Percentiles rank a stretch among this genome's conserved stretches.
phyloP scores from a whole-genome alignment of 2,329 filamentous ascomycete species.

The Penicillium oxalicum region DNA sequence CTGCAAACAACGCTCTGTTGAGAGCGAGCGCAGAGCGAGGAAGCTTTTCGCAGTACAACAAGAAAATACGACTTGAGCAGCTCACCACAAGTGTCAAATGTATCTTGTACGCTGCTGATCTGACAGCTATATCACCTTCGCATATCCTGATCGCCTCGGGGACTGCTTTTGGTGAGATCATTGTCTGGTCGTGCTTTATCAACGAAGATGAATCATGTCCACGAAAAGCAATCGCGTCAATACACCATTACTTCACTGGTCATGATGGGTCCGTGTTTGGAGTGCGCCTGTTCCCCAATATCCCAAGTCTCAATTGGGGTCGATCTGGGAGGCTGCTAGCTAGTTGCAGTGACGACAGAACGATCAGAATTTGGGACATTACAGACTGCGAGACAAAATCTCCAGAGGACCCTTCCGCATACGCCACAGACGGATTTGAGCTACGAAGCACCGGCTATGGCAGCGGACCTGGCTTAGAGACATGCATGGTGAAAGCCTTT shows the following conservation, averaged over 20 bases:
- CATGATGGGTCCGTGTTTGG: slow-evolving; percentile 95
- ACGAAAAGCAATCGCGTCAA: slow-evolving; percentile 28
- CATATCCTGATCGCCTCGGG: slow-evolving; percentile 74
- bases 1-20: slow-evolving; percentile 79
- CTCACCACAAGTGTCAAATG: slow-evolving; percentile 58
- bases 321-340: slow-evolving; percentile 60
- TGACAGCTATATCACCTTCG: slow-evolving; percentile 55
- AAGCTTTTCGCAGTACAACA: slow-evolving; percentile 13
- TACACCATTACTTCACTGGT: slow-evolving; percentile 55
- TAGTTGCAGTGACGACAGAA: slow-evolving; percentile 92
- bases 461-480: slow-evolving; percentile 36
- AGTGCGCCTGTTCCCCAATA: slow-evolving; percentile 64
- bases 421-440: slow-evolving; percentile 33
- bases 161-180: slow-evolving; percentile 89
- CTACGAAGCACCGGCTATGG: slow-evolving; percentile 60
- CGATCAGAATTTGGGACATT: slow-evolving; percentile 82
- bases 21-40: slow-evolving; percentile 36
- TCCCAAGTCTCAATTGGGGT: slow-evolving; percentile 36
- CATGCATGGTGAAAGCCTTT: slow-evolving; percentile 66
- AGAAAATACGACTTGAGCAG: slow-evolving; percentile 29
- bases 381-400: slow-evolving; percentile 45
- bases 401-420: slow-evolving; percentile 28
- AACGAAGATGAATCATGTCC: slow-evolving; percentile 7
- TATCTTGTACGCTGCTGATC: slow-evolving; percentile 78
- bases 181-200: slow-evolving; percentile 71